Evolutionary conservation across 2,329 filamentous ascomycete species (phyloP).

Genomic region (Colletotrichum ledebouriae): DNA sequence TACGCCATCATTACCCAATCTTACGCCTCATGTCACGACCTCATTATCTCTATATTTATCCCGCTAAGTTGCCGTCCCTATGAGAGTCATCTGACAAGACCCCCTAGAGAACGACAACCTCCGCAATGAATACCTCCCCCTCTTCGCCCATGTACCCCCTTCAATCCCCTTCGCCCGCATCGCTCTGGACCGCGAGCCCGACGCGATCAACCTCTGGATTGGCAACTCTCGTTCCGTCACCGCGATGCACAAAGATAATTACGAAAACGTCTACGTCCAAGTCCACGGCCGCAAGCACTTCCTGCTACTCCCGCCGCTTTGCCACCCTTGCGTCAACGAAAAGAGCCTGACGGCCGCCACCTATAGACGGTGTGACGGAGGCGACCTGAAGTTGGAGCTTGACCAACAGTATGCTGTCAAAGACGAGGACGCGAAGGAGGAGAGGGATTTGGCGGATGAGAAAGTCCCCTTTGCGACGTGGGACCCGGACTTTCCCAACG

Average conservation of each 20-base stretch:
- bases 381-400: slow-evolving; percentile 45
- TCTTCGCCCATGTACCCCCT: slow-evolving; percentile 73
- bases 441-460: slow-evolving; percentile 36
- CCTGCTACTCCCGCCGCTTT: slow-evolving; percentile 78
- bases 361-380: slow-evolving; percentile 62
- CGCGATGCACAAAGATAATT: slow-evolving; percentile 84
- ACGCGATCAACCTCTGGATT: slow-evolving; percentile 88
- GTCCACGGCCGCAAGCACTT: slow-evolving; percentile 81
- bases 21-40: background rate
- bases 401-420: slow-evolving; percentile 51
- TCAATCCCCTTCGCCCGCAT: slow-evolving; percentile 80
- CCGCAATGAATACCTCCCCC: slow-evolving; percentile 75
- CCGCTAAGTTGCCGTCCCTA: background rate
- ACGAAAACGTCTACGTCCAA: slow-evolving; percentile 88
- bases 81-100: background rate
- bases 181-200: slow-evolving; percentile 72
- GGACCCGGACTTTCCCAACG: slow-evolving; percentile 75
- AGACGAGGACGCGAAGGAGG: slow-evolving; percentile 43
- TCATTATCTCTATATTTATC: background rate
- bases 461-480: slow-evolving; percentile 77
- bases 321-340: slow-evolving; percentile 78
- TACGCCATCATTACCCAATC: background rate
- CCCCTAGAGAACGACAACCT: slow-evolving; percentile 82
- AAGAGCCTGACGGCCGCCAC: slow-evolving; percentile 66
- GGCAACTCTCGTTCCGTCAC: slow-evolving; percentile 79